A percentile compares a stretch with the other conserved stretches of the same genome.
phyloP scores from a whole-genome alignment of 1,284 basidiomycete genomes.

The Cryptococcus sp. region DNA sequence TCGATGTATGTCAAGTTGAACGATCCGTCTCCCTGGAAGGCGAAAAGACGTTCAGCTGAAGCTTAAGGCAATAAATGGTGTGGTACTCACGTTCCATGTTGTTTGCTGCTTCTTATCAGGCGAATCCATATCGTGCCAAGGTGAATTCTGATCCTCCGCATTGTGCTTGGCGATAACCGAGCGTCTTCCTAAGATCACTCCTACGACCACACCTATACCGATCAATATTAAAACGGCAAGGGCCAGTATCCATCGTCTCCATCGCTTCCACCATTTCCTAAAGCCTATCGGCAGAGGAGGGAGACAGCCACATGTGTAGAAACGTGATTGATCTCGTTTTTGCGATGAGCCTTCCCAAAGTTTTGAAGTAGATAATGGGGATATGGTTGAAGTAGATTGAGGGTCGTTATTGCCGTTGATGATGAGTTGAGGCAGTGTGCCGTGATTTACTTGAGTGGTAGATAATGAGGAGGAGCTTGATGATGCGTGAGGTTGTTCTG shows the following conservation, averaged over 20 bases:
- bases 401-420: neutral
- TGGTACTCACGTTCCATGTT: constrained; percentile 15
- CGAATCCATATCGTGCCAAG: constrained; percentile 18
- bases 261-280: constrained; percentile 32
- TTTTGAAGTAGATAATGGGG: constrained; percentile 22
- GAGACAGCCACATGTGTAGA: constrained; percentile 6
- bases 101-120: constrained; percentile 16
- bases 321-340: neutral
- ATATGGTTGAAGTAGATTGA: constrained; percentile 2
- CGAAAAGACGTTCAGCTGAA: neutral
- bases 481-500: too few relatives aligned
- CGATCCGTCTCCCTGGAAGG: constrained; percentile 9
- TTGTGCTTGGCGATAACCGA: constrained; percentile 9
- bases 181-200: constrained; percentile 35
- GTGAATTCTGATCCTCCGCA: neutral
- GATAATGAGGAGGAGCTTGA: too few relatives aligned
- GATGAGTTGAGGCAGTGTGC: too few relatives aligned
- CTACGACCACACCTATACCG: constrained; percentile 37
- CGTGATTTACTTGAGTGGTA: too few relatives aligned
- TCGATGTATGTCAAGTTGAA: constrained; percentile 40
- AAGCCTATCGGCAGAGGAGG: constrained; percentile 7
- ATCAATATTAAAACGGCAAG: constrained; percentile 22
- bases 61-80: neutral
- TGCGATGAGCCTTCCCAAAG: constrained; percentile 30
- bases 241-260: constrained; percentile 34